A percentile compares a stretch with the other conserved stretches of the same genome.
These are phyloP conservation scores for Termitomyces sp. DNA, from an alignment of 768 basidiomycete species.

Conservation along the genomic window DNA sequence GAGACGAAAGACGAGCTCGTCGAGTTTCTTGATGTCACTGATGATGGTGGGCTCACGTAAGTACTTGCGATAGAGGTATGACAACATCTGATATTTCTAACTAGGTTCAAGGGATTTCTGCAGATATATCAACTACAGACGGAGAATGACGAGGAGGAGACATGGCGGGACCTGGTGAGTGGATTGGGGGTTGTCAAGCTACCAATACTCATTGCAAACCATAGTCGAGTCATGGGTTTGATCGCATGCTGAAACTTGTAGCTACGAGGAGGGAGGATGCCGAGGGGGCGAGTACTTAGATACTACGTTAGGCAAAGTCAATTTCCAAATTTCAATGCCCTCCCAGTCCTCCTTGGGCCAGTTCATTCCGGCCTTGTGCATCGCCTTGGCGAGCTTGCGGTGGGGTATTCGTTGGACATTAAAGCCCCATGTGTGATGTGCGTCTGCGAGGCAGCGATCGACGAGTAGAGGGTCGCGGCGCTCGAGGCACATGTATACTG, in stretches of 20 bases:
- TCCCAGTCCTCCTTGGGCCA: slow-evolving; percentile 78
- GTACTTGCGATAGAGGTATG: slow-evolving; percentile 20
- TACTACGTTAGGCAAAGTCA: slow-evolving; percentile 20
- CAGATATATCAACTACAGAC: slow-evolving; percentile 86
- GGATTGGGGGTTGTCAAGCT: background rate
- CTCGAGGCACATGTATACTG: slow-evolving; percentile 68
- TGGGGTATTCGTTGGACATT: slow-evolving; percentile 52
- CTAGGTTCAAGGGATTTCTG: slow-evolving; percentile 74
- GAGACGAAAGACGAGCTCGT: slow-evolving; percentile 77
- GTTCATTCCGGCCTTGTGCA: slow-evolving; percentile 51
- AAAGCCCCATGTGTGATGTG: slow-evolving; percentile 55
- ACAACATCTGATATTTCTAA: background rate
- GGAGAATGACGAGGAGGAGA: slow-evolving; percentile 80
- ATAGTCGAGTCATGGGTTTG: slow-evolving; percentile 75
- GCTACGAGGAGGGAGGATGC: slow-evolving; percentile 51
- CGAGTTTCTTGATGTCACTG: slow-evolving; percentile 73
- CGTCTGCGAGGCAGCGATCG: slow-evolving; percentile 53
- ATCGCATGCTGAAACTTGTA: slow-evolving; percentile 59
- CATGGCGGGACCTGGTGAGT: slow-evolving; percentile 76
- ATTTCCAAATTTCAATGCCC: slow-evolving; percentile 77
- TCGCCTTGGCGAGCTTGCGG: slow-evolving; percentile 55
- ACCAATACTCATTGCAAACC: background rate
- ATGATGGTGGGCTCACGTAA: slow-evolving; percentile 70
- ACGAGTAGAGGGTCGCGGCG: slow-evolving; percentile 70
- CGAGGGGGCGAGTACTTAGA: slow-evolving; percentile 18